Conservation (phyloP, 1,139 yeast species). For the Geotrichum europaeum region DNA sequence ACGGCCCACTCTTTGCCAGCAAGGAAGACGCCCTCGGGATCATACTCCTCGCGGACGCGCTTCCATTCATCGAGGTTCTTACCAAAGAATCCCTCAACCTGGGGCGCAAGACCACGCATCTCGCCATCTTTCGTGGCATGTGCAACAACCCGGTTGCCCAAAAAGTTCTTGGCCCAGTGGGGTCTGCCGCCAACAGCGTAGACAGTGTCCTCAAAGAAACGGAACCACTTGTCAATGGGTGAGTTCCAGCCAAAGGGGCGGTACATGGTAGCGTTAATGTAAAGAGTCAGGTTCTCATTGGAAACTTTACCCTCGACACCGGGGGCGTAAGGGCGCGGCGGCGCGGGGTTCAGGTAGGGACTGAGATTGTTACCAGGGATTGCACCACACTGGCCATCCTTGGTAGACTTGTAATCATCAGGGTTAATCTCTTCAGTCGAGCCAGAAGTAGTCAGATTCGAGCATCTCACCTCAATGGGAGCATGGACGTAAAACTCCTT, state of each 20-base stretch:
- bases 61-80: constrained; percentile 57
- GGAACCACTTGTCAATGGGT: constrained; percentile 75
- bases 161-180: constrained; percentile 98
- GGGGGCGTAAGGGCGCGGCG: constrained; percentile 50
- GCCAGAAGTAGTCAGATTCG: constrained; percentile 57
- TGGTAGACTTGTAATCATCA: constrained; percentile 17
- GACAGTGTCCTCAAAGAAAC: constrained; percentile 72
- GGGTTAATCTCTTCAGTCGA: constrained; percentile 31
- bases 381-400: constrained; percentile 47
- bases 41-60: constrained; percentile 55
- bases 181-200: constrained; percentile 84
- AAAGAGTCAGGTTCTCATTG: constrained; percentile 75
- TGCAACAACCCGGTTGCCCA: constrained; percentile 43
- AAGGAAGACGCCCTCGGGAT: constrained; percentile 76
- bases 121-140: constrained; percentile 45
- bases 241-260: constrained; percentile 79
- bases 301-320: constrained; percentile 38
- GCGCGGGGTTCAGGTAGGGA: constrained; percentile 78
- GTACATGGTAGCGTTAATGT: constrained; percentile 91
- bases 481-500: constrained; percentile 82
- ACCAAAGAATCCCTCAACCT: constrained; percentile 76
- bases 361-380: constrained; percentile 77
- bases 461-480: constrained; percentile 90
- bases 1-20: constrained; percentile 73
- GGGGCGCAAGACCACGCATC: constrained; percentile 73